A percentile compares a stretch with the other conserved stretches of the same genome.
Evolutionary conservation across 2,329 filamentous ascomycete genomes (phyloP).

Genomic region (Didymella segeticola): DNA sequence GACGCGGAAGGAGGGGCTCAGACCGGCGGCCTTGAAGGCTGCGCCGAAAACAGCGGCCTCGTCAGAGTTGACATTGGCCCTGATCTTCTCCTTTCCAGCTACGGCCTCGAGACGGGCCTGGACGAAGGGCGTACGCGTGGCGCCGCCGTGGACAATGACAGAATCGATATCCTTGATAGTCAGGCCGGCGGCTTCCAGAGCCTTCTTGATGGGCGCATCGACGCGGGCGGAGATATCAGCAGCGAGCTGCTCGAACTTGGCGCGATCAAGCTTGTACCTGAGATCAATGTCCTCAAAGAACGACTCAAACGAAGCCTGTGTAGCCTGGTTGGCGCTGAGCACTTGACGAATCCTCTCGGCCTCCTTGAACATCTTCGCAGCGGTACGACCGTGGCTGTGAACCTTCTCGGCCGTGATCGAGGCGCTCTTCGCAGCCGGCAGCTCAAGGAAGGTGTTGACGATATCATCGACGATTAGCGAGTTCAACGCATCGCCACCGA

Average conservation of each 20-base stretch:
- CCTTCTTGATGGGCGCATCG: conserved; percentile 71
- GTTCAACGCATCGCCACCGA: conserved; percentile 91
- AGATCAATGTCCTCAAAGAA: conserved; percentile 93
- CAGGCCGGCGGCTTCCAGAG: conserved; percentile 75
- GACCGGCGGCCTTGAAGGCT: conserved; percentile 87
- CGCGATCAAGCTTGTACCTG: conserved; percentile 83
- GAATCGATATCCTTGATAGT: conserved; percentile 80
- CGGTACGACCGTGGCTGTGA: conserved; percentile 78
- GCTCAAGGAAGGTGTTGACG: conserved; percentile 77
- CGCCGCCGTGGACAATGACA: conserved; percentile 91
- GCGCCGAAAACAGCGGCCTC: conserved; percentile 96
- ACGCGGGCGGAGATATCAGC: conserved; percentile 73
- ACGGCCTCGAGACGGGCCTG: conserved; percentile 84
- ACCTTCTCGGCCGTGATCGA: conserved; percentile 69
- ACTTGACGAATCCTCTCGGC: conserved; percentile 86
- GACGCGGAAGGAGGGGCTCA: conserved; percentile 95
- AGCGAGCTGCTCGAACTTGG: conserved; percentile 81
- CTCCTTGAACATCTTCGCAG: conserved; percentile 92
- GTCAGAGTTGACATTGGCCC: conserved; percentile 94
- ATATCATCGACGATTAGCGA: conserved; percentile 89
- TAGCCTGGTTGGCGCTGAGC: conserved; percentile 89
- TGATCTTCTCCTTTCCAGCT: conserved; percentile 78
- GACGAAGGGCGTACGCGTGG: conserved; percentile 89
- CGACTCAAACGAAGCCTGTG: conserved; percentile 81
- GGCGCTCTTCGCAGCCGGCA: conserved; percentile 67